Evolutionary conservation across 2,329 filamentous ascomycete species (phyloP).

Genomic region (Akanthomyces uredinophilus): DNA sequence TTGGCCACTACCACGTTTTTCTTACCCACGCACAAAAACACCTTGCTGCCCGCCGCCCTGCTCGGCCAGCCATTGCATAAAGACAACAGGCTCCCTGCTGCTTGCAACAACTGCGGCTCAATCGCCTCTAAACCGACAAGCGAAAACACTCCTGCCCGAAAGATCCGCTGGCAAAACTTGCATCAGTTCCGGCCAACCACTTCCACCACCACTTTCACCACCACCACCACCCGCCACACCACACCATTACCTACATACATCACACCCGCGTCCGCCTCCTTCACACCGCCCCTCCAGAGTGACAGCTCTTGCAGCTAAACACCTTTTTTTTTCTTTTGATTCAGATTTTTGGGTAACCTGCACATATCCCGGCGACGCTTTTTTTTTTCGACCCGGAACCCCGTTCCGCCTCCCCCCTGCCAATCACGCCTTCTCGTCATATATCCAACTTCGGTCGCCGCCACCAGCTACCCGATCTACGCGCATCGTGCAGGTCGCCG

Average conservation of each 20-base stretch:
- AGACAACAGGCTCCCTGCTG: neutral
- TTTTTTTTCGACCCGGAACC: constrained; percentile 2
- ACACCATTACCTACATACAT: neutral
- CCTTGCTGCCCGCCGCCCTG: neutral
- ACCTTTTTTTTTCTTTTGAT: constrained; percentile 4
- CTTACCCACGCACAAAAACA: constrained; percentile 9
- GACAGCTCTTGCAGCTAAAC: constrained; percentile 2
- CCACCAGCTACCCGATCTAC: constrained; percentile 8
- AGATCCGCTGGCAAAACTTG: neutral
- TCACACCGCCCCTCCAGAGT: constrained; percentile 11
- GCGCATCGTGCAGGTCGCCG: neutral
- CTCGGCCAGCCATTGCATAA: neutral
- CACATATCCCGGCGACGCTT: neutral
- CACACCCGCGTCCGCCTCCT: neutral
- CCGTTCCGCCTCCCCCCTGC: constrained; percentile 2
- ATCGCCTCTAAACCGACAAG: neutral
- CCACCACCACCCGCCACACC: neutral
- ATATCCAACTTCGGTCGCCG: constrained; percentile 6
- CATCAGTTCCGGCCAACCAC: constrained; percentile 7
- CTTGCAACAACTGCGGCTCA: neutral
- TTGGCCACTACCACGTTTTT: constrained; percentile 10
- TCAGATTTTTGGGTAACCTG: neutral
- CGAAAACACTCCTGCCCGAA: neutral
- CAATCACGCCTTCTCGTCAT: constrained; percentile 4
- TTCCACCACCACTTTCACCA: neutral